Base-by-base conservation (phyloP, 306 rosid genomes). In the Cotoneaster glaucophyllus region DNA sequence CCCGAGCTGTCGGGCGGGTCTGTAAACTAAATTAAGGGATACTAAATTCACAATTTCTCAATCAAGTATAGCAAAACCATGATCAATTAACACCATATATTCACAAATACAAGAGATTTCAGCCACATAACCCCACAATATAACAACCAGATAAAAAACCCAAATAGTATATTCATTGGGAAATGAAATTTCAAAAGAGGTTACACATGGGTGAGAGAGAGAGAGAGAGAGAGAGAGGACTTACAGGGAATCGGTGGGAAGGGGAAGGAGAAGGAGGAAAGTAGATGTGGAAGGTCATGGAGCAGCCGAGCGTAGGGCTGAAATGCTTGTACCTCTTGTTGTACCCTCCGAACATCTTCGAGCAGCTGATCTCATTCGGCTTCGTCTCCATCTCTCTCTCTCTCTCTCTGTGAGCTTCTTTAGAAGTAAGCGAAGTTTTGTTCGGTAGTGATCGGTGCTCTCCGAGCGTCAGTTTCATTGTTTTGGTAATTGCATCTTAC, bases 311-410 rank as follows among this genome's bases (percentile, higher is more conserved):
- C 0, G 96, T 89, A 2, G 91, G 88, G 70, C 98, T 95, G 85
- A 86, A 86, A 78, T 95, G 98, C 70, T 87, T 93, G 90, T 58
- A 95, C 52, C 98, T 77, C 84, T 87, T 88, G 81, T 95, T 95
- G 91, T 82, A 84, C 4, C 98, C 98, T 73, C 86, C 97, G 48
- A 90, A 92, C 98, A 95, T 90, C 86, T 90, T 95, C 0, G 83
- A 57, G 83, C 93, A 81, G 82, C 92, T 82, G 22, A 89, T 84
- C 71, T 94, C 98, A 3, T 48, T 75, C 18, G 93, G 93, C 68
- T 82, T 88, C 31, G 77, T 50, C 76, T 86, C 96, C 87, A 88
- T 25, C 3, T 11, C 37, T 88, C 43, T 73, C 73, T 53, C 24
- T 53, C 57, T 52, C 50, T 44, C 52, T 13, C 52, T 45, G 6